A percentile compares a stretch with the other conserved stretches of the same genome.
Evolutionary conservation across 2,329 filamentous ascomycete species (phyloP).

Genomic region (Neofusicoccum ribis): DNA sequence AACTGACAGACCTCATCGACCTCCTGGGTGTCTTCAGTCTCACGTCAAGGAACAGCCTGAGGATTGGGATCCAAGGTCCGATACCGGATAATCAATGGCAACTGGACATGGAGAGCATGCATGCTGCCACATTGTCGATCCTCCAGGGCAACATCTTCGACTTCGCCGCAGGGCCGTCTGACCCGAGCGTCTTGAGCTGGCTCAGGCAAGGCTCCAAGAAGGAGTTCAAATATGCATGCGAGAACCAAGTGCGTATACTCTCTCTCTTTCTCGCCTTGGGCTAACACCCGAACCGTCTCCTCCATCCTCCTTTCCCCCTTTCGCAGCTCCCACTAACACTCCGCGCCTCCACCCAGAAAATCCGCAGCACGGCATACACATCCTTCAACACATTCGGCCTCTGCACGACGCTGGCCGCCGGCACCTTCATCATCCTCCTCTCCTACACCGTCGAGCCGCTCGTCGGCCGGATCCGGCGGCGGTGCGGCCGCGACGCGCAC

Average conservation of each 20-base stretch:
- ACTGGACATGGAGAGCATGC: constrained; percentile 18
- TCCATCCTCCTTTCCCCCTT: background rate
- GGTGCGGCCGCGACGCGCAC: constrained; percentile 17
- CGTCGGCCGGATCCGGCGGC: constrained; percentile 13
- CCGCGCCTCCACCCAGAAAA: constrained; percentile 18
- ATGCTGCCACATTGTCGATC: constrained; percentile 20
- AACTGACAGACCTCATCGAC: background rate
- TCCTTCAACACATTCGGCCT: constrained; percentile 26
- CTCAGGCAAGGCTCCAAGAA: background rate
- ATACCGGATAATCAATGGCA: constrained; percentile 23
- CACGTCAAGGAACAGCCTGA: constrained; percentile 10
- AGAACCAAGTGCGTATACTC: background rate
- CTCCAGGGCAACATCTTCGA: constrained; percentile 20
- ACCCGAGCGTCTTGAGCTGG: background rate
- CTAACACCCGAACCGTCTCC: background rate
- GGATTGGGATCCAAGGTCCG: background rate
- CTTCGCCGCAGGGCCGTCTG: constrained; percentile 9
- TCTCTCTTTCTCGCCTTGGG: no score
- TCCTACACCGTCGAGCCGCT: constrained; percentile 14
- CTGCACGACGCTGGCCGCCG: constrained; percentile 25
- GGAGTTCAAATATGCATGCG: background rate
- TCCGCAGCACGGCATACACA: constrained; percentile 23
- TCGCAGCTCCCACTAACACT: no score
- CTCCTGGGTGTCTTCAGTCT: background rate
- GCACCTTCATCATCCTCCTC: constrained; percentile 26